phyloP scores from a whole-genome alignment of 352 stramenopile genomes.

The Elongisporangium senticosum region DNA sequence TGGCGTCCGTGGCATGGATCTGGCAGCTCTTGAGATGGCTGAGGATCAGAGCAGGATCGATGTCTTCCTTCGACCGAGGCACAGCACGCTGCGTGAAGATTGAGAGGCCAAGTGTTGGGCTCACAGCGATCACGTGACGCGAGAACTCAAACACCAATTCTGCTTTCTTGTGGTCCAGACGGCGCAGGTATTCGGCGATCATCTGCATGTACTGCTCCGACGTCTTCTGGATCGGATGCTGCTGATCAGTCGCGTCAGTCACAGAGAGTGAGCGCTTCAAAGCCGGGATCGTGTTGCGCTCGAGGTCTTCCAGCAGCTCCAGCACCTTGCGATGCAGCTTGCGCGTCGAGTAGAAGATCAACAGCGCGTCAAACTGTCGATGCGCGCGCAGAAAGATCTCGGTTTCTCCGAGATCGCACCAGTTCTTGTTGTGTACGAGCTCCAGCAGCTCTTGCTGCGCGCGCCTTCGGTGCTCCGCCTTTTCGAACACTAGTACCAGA shows the following conservation, averaged over 20 bases:
- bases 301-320: conserved; percentile 74
- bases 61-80: conserved; percentile 37
- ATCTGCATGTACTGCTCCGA: conserved; percentile 51
- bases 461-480: conserved; percentile 21
- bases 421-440: conserved; percentile 47
- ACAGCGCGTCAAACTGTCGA: conserved; percentile 43
- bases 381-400: conserved; percentile 78
- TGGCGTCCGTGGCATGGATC: conserved; percentile 7
- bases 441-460: conserved; percentile 43
- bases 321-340: conserved; percentile 76
- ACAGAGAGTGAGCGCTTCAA: conserved; percentile 10
- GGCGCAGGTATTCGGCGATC: conserved; percentile 61
- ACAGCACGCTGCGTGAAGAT: conserved; percentile 77
- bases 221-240: conserved; percentile 15
- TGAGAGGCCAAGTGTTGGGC: conserved; percentile 49
- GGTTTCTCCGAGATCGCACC: conserved; percentile 64
- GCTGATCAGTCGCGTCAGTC: conserved; percentile 1
- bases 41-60: conserved; percentile 57
- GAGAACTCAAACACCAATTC: conserved; percentile 84
- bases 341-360: conserved; percentile 65
- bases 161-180: conserved; percentile 51
- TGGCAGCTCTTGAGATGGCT: conserved; percentile 67
- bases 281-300: conserved; percentile 28
- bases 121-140: conserved; percentile 48
- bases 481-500: conserved; percentile 60